Percentiles rank a stretch among this genome's conserved stretches.
These are phyloP conservation scores for Trichosporon faecale DNA, from an alignment of 1,284 basidiomycete genomes.

Conservation along the genomic window DNA sequence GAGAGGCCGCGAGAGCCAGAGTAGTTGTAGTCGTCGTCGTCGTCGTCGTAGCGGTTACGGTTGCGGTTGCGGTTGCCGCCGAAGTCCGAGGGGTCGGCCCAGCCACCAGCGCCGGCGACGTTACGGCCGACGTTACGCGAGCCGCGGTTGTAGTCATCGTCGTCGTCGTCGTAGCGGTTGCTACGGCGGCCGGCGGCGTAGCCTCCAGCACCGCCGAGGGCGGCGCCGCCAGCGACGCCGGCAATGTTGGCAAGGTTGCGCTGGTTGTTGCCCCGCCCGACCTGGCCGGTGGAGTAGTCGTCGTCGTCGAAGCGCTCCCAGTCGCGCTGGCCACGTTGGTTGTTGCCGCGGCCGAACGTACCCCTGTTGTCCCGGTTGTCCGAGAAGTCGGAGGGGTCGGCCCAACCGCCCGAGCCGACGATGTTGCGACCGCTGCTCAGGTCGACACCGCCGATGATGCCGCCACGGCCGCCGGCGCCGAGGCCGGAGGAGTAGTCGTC, in stretches of 20 bases:
- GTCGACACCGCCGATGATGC: background rate
- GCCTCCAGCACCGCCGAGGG: background rate
- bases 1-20: background rate
- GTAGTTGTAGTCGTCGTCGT: background rate
- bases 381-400: background rate
- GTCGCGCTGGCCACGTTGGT: background rate
- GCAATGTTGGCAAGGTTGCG: background rate
- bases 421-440: background rate
- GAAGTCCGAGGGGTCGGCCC: background rate
- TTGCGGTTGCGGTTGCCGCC: background rate
- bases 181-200: background rate
- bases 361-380: background rate
- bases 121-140: background rate
- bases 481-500: background rate
- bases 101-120: too few species aligned
- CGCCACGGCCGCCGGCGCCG: background rate
- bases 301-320: constrained; percentile 2
- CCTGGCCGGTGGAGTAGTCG: background rate
- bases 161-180: background rate
- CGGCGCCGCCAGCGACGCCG: background rate
- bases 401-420: background rate
- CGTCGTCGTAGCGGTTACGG: background rate
- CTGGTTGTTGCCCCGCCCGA: background rate
- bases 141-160: background rate
- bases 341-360: background rate